Percentiles rank a stretch among this genome's conserved stretches.
Evolutionary conservation across 192 early-diverging fungal species (phyloP).

Genomic region (Gamsiella multidivaricata): DNA sequence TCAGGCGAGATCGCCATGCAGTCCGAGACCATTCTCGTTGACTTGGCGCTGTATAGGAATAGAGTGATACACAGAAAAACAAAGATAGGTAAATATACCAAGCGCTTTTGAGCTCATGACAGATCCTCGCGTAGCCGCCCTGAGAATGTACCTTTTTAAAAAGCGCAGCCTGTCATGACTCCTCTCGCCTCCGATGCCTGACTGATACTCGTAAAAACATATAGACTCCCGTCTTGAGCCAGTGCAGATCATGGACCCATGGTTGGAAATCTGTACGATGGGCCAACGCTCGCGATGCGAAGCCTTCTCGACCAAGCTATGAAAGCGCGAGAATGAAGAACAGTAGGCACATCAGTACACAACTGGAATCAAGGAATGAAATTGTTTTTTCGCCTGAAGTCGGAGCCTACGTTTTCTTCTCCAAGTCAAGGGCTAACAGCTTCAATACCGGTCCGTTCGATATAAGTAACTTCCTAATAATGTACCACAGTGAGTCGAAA

Average conservation of each 20-base stretch:
- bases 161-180: slow-evolving; percentile 30
- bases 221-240: slow-evolving; percentile 42
- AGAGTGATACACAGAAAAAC: too few species aligned
- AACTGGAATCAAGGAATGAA: too few species aligned
- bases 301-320: slow-evolving; percentile 37
- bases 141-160: slow-evolving; percentile 15
- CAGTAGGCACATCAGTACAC: not conserved
- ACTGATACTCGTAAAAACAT: slow-evolving; percentile 45
- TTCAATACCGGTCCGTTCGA: slow-evolving; percentile 39
- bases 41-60: not conserved
- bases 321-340: not conserved
- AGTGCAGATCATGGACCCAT: slow-evolving; percentile 40
- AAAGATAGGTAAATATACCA: not conserved
- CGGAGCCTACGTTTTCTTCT: slow-evolving; percentile 49
- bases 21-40: slow-evolving; percentile 28
- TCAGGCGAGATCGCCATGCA: slow-evolving; percentile 41
- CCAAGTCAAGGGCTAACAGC: slow-evolving; percentile 30
- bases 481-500: not conserved
- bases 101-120: too few species aligned
- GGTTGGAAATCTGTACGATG: slow-evolving; percentile 39
- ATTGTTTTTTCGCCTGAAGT: too few species aligned
- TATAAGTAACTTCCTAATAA: slow-evolving; percentile 28
- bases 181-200: not conserved
- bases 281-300: slow-evolving; percentile 46
- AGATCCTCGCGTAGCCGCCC: too few species aligned